Percentiles rank a stretch among this genome's conserved stretches.
phyloP scores from a whole-genome alignment of 768 basidiomycete genomes.

The Mycena indigotica region DNA sequence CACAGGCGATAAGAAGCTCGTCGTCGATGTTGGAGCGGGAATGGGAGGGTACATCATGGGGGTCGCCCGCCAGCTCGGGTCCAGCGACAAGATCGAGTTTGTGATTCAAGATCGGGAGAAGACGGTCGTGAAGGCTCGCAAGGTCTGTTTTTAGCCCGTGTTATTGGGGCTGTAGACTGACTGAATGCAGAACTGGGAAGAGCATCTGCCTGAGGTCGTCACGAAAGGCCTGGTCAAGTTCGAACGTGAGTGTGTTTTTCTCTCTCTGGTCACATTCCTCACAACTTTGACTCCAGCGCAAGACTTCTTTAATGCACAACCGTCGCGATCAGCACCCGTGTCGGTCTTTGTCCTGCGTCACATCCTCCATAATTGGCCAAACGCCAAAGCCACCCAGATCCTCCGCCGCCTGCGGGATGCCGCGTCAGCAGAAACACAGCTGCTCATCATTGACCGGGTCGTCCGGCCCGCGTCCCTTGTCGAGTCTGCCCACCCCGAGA shows the following conservation, averaged over 20 bases:
- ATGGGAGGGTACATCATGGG: constrained; percentile 10
- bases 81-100: not conserved
- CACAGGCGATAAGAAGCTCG: constrained; percentile 6
- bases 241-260: constrained; percentile 26
- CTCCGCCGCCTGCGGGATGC: constrained; percentile 46
- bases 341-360: constrained; percentile 50
- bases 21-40: constrained; percentile 22
- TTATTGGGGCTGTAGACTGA: not conserved
- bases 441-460: not conserved
- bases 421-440: constrained; percentile 26
- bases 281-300: constrained; percentile 45
- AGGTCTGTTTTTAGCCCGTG: not conserved
- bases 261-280: no score
- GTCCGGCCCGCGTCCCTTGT: not conserved
- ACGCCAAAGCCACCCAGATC: constrained; percentile 40
- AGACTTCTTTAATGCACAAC: constrained; percentile 54
- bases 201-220: constrained; percentile 25
- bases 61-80: constrained; percentile 15
- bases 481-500: not conserved
- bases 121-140: constrained; percentile 12
- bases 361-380: constrained; percentile 59
- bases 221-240: constrained; percentile 25
- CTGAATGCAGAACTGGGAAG: constrained; percentile 23
- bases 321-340: constrained; percentile 26
- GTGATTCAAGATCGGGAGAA: constrained; percentile 19